These are phyloP conservation scores for Nakaseomyces uthaithaninus DNA, from an alignment of 1,139 yeast species.

Conservation along the genomic window DNA sequence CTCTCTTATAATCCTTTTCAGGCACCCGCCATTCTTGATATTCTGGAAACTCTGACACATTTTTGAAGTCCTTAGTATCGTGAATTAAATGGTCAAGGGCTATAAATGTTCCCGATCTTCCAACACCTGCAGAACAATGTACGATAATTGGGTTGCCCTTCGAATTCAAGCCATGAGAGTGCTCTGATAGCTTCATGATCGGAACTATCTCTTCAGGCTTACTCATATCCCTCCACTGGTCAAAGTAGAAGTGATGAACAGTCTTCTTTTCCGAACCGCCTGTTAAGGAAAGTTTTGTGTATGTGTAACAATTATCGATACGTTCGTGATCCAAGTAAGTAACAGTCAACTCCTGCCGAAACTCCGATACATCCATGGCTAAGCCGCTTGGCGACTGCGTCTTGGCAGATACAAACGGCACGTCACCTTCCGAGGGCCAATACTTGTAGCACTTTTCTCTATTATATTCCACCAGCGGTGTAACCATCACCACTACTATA, in stretches of 20 bases:
- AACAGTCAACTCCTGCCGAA: constrained; percentile 18
- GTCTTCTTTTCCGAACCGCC: constrained; percentile 27
- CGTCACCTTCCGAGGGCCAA: constrained; percentile 44
- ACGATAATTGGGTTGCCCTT: constrained; percentile 38
- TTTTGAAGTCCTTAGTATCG: constrained; percentile 26
- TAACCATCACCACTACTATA: constrained; percentile 74
- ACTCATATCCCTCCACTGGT: constrained; percentile 42
- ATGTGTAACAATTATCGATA: constrained; percentile 20
- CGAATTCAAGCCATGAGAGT: constrained; percentile 27
- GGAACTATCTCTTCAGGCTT: constrained; percentile 35
- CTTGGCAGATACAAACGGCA: constrained; percentile 13
- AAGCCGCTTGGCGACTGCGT: constrained; percentile 20
- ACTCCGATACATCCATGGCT: constrained; percentile 18
- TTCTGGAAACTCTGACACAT: constrained; percentile 6
- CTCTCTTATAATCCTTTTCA: constrained; percentile 20
- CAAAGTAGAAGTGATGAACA: constrained; percentile 38
- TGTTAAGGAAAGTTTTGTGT: constrained; percentile 18
- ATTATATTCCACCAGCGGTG: constrained; percentile 59
- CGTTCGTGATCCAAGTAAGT: constrained; percentile 17
- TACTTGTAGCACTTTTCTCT: constrained; percentile 63
- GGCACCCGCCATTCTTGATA: constrained; percentile 8
- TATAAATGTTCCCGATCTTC: constrained; percentile 68
- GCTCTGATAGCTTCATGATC: constrained; percentile 24
- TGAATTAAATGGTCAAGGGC: constrained; percentile 50
- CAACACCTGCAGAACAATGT: constrained; percentile 79